Conservation (phyloP, 495 filamentous ascomycete genomes). For the Penicillium argentinense region DNA sequence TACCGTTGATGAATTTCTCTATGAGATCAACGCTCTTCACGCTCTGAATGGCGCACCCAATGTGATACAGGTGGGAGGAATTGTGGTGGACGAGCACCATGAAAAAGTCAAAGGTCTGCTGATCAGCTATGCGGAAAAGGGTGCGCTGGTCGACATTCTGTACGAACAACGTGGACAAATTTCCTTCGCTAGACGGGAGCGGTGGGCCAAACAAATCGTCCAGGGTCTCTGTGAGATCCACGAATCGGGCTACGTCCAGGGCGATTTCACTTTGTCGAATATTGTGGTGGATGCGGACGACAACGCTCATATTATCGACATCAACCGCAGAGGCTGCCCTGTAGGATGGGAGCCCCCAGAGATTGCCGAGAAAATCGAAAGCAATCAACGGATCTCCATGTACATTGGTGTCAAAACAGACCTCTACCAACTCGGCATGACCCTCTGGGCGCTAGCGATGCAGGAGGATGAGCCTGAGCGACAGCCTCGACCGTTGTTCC, state of each 20-base stretch:
- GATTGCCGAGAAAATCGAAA: conserved; percentile 81
- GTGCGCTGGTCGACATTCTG: conserved; percentile 86
- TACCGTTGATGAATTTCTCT: conserved; percentile 94
- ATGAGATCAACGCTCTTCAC: conserved; percentile 94
- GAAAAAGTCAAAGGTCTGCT: conserved; percentile 83
- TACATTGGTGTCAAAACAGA: conserved; percentile 99
- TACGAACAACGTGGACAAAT: conserved; percentile 69
- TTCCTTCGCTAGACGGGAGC: conserved; percentile 74
- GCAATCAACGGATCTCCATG: conserved; percentile 92
- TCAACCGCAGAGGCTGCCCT: conserved; percentile 93
- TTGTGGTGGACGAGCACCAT: conserved; percentile 79
- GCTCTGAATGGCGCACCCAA: conserved; percentile 68
- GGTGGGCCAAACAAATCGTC: conserved; percentile 92
- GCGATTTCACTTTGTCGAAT: conserved; percentile 95
- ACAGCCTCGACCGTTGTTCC: conserved; percentile 66
- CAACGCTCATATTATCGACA: conserved; percentile 96
- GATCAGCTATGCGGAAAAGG: conserved; percentile 85
- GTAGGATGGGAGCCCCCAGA: conserved; percentile 98
- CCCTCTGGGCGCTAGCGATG: conserved; percentile 87
- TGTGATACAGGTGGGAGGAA: conserved; percentile 85
- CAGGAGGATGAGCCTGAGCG: conserved; percentile 88
- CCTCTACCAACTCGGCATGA: conserved; percentile 94
- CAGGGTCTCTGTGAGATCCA: conserved; percentile 89
- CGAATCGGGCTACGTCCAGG: conserved; percentile 94
- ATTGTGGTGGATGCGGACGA: conserved; percentile 86